These are phyloP conservation scores for Candida insectorum DNA, from an alignment of 805 yeast species.

Conservation along the genomic window DNA sequence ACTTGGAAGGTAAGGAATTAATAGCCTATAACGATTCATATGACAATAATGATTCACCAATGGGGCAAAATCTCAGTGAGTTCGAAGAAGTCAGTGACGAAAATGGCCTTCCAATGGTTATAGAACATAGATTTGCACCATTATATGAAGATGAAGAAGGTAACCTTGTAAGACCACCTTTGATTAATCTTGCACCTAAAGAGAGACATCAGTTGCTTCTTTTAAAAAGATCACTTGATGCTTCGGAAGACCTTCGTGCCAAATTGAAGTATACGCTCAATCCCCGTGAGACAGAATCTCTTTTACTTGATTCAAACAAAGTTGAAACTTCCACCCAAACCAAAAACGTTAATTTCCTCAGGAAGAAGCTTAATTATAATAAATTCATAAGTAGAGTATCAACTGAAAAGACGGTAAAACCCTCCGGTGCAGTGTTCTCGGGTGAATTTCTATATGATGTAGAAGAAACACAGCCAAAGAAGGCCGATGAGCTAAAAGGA, in stretches of 20 bases:
- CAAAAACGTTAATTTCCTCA: constrained; percentile 26
- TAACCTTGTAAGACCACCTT: constrained; percentile 40
- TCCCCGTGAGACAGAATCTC: constrained; percentile 35
- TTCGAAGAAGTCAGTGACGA: neutral
- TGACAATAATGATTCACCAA: no score
- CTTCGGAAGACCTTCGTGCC: constrained; percentile 29
- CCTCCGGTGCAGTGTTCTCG: constrained; percentile 23
- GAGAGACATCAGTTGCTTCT: constrained; percentile 41
- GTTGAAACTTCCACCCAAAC: constrained; percentile 45
- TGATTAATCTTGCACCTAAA: constrained; percentile 41
- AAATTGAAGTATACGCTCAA: constrained; percentile 37
- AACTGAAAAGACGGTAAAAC: constrained; percentile 11
- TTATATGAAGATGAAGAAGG: constrained; percentile 36
- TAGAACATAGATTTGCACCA: constrained; percentile 33
- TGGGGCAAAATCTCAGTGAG: neutral
- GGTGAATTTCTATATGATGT: constrained; percentile 33
- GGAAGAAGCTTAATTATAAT: constrained; percentile 24
- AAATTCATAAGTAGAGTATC: constrained; percentile 14
- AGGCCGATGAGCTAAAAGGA: constrained; percentile 21
- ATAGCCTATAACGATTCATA: no score
- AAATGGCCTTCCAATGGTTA: constrained; percentile 6
- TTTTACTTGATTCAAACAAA: constrained; percentile 15
- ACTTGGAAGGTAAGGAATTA: constrained; percentile 3
- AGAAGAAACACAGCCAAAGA: constrained; percentile 5
- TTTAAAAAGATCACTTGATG: constrained; percentile 35